Base-by-base conservation (phyloP, 768 basidiomycete species). In the Termitomyces sp. region DNA sequence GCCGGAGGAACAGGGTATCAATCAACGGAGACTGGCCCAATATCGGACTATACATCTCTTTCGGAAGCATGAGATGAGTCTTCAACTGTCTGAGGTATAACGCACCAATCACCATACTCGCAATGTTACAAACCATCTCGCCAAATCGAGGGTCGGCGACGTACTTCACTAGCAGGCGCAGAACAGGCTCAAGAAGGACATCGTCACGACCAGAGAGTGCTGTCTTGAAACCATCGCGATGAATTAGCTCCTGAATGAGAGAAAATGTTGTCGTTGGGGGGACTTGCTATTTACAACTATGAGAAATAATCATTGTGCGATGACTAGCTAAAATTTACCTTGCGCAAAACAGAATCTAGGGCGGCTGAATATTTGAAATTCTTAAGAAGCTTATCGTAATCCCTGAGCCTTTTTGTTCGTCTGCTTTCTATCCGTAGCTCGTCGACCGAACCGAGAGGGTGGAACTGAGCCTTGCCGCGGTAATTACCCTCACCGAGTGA, bases 1-100 rank as follows among this genome's bases (percentile, higher is more conserved):
- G 75, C 38, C 88, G 86, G 30, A 88, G 75, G 67, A 98, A 88
- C 41, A 96, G 78, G 6, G 88, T 79, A 72, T 98, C 97, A 56
- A 99, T 90, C 47, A 95, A 76, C 0, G 95, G 93, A 26, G 95
- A 95, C 72, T 96, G 93, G 2, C 96, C 96, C n/a, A 98, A 76
- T 38, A 96, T 88, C 0, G 92, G 83, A 2, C 82, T 79, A 71
- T 99, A 99, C 83, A 97, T 89, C 54, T 98, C 96, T 98, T 68
- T 18, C 16, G 36, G 40, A 41, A 18, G 26, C 23, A 44, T 50
- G 58, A 57, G 56, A 28, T 61, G 52, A 18, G 63, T 46, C 63
- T 57, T 63, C 35, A 30, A 26, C 33, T 38, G 9, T 56, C 52
- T 41, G 30, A 16, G 41, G 20, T 50, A 51, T 48, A 48, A 69